phyloP scores from a whole-genome alignment of 2,329 filamentous ascomycete species.

The Talaromyces pinophilus region DNA sequence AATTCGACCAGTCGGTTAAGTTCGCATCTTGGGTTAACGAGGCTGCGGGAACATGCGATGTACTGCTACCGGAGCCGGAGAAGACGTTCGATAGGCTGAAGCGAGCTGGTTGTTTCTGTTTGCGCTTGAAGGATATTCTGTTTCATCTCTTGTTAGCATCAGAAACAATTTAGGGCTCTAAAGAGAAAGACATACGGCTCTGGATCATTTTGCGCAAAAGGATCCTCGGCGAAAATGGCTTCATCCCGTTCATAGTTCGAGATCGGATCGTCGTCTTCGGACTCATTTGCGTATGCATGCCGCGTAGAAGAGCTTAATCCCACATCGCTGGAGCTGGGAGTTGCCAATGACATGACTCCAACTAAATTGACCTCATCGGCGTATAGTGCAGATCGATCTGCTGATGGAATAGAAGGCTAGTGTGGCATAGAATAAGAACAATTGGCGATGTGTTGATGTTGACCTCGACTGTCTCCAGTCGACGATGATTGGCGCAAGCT shows the following conservation, averaged over 20 bases:
- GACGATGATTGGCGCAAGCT: conserved; percentile 19
- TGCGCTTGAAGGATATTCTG: conserved; percentile 48
- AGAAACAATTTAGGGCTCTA: too few relatives aligned
- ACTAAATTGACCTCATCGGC: conserved; percentile 26
- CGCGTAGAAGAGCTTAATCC: conserved; percentile 25
- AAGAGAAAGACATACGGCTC: conserved; percentile 37
- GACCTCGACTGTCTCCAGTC: not conserved
- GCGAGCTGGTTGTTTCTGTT: conserved; percentile 42
- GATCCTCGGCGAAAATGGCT: conserved; percentile 29
- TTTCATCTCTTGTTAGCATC: not conserved
- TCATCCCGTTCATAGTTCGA: conserved; percentile 28
- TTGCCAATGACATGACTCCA: conserved; percentile 32
- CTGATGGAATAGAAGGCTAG: conserved; percentile 5
- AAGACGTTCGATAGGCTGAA: conserved; percentile 46
- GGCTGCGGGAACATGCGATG: conserved; percentile 28
- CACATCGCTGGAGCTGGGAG: conserved; percentile 26
- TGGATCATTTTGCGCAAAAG: conserved; percentile 35
- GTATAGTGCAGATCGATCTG: conserved; percentile 16
- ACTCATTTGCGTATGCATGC: conserved; percentile 21
- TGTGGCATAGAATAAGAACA: not conserved
- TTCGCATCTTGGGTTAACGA: conserved; percentile 32
- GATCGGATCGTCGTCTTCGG: conserved; percentile 28
- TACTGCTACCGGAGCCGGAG: conserved; percentile 31
- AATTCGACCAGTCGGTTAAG: conserved; percentile 31
- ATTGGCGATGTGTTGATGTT: not conserved